These are phyloP conservation scores for Castanea mollissima DNA, from an alignment of 306 rosid species.

Conservation along the genomic window DNA sequence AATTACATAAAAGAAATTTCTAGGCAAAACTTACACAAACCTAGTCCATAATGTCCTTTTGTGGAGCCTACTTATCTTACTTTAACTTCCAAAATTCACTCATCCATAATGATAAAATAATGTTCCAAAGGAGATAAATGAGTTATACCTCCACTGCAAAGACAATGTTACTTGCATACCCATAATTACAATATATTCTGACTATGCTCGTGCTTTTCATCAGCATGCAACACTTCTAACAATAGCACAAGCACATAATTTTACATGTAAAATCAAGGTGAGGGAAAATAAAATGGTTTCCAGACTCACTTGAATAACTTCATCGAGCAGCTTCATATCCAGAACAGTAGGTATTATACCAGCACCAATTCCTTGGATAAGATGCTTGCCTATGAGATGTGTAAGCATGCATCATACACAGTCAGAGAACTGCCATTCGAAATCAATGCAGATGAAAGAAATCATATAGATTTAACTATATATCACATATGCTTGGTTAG, in stretches of 20 bases:
- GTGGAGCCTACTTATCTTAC: no score
- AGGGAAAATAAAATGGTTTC: background rate
- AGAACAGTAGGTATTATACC: slow-evolving; percentile 56
- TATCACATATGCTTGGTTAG: background rate
- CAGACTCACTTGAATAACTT: slow-evolving; percentile 56
- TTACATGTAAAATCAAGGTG: background rate
- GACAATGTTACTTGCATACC: background rate
- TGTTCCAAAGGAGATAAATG: background rate
- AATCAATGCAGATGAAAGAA: no score
- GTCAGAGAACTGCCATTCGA: no score
- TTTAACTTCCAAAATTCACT: background rate
- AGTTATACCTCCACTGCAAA: background rate
- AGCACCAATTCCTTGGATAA: slow-evolving; percentile 81
- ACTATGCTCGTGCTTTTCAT: background rate
- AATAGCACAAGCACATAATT: background rate
- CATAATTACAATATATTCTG: background rate
- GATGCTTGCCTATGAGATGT: slow-evolving; percentile 69
- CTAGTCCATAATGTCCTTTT: background rate
- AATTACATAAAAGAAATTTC: background rate
- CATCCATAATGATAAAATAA: background rate
- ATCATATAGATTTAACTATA: no score
- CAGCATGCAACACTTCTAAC: background rate
- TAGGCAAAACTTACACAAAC: background rate
- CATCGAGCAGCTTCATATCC: slow-evolving; percentile 61
- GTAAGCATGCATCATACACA: no score